phyloP scores from a whole-genome alignment of 306 rosid genomes.

The Pyrus communis region DNA sequence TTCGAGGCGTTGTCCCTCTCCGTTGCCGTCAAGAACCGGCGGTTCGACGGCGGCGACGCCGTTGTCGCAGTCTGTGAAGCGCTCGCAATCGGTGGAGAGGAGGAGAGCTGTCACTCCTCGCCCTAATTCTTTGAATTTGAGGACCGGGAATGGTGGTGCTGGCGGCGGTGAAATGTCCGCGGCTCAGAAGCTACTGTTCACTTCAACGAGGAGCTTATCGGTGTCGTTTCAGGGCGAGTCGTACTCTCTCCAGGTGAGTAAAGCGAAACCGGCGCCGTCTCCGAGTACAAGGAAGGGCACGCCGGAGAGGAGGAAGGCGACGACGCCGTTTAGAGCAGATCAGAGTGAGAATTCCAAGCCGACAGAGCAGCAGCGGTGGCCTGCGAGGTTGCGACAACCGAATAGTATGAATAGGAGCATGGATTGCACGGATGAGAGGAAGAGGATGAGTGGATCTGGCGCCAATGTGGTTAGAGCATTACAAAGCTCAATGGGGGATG shows the following conservation, averaged over 20 bases:
- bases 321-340: constrained; percentile 35
- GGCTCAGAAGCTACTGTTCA: constrained; percentile 66
- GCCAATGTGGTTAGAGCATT: constrained; percentile 51
- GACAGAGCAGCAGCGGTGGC: constrained; percentile 69
- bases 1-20: constrained; percentile 54
- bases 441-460: constrained; percentile 34
- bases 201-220: constrained; percentile 79
- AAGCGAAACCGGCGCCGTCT: constrained; percentile 49
- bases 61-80: constrained; percentile 23
- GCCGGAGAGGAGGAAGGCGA: constrained; percentile 65
- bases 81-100: constrained; percentile 60
- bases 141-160: constrained; percentile 18
- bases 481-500: constrained; percentile 44
- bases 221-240: constrained; percentile 95
- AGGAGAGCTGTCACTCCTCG: constrained; percentile 49
- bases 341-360: constrained; percentile 49
- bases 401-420: constrained; percentile 52
- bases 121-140: constrained; percentile 34
- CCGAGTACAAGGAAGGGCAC: constrained; percentile 55
- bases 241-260: constrained; percentile 72
- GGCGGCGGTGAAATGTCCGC: constrained; percentile 37
- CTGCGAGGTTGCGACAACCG: constrained; percentile 35
- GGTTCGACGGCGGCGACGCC: constrained; percentile 25
- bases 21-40: constrained; percentile 43
- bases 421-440: constrained; percentile 43